Evolutionary conservation across 2,329 filamentous ascomycete genomes (phyloP), one percentile per base, ranked within the genome.

Genomic region (Coccinonectria pachysandricola): DNA sequence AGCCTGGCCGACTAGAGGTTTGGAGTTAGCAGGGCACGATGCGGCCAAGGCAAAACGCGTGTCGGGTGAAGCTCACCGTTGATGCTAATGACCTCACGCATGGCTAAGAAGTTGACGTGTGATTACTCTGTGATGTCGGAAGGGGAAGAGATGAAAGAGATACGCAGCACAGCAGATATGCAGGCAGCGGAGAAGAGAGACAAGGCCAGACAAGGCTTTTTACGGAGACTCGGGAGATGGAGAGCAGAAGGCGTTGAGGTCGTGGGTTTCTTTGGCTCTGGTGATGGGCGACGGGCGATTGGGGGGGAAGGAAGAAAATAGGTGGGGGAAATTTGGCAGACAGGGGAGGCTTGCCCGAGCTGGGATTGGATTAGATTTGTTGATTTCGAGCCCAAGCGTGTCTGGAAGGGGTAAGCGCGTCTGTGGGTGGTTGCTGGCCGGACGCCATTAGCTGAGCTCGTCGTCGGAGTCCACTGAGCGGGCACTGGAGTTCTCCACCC

Each of bases 21-120:
- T 52, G 53, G 46, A 42, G 66, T 81, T 57, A 80, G 72, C 50
- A 64, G 17, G 21, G 23, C 21, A 30, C 22, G 47, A 55, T 62
- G 60, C 59, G 59, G 62, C 63, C 56, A 65, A 43, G 41, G 40
- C 37, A 19, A 19, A 10, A 42, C 36, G 39, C 42, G 39, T 37
- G 43, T 8, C 44, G 47, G 43, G 40, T 39, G 35, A 34, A 46
- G 54, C 80, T 56, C 76, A 95, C 88, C 87, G 75, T 95, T 95
- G 75, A 96, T 82, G 69, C 81, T 88, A 65, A 96, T 94, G 62
- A 96, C 86, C 78, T 96, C 88, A 82, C 88, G 87, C 88, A 96
- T 96, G 60, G 62, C 87, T 71, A 54, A 54, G 52, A 49, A 41
- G 40, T 37, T n/a, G 38, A 20, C 25, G 29, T 19, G 27, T 34